These are phyloP conservation scores for Echria macrotheca DNA, from an alignment of 495 filamentous ascomycete genomes.

Conservation along the genomic window DNA sequence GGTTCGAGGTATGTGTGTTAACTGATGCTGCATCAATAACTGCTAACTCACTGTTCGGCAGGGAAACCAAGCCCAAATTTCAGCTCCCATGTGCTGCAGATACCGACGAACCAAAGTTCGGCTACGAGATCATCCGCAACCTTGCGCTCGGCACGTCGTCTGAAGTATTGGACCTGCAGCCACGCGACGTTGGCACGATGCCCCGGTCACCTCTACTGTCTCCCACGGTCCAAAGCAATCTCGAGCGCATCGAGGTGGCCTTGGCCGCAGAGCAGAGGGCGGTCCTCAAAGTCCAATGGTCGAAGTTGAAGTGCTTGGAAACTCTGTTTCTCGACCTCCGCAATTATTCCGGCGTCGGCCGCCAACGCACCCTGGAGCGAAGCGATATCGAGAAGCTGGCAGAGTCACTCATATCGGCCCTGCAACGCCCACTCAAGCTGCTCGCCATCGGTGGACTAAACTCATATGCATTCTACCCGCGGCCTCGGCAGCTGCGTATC, in stretches of 20 bases:
- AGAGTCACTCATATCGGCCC: background rate
- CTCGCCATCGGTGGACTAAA: constrained; percentile 20
- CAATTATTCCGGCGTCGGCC: background rate
- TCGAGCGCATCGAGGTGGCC: background rate
- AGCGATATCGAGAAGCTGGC: constrained; percentile 3
- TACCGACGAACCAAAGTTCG: too few species aligned
- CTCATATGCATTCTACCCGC: background rate
- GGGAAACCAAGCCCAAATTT: too few species aligned
- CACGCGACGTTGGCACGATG: background rate
- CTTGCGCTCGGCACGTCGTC: constrained; percentile 2
- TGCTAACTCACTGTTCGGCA: too few species aligned
- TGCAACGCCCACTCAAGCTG: constrained; percentile 2
- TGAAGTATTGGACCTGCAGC: background rate
- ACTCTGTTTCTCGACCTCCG: constrained; percentile 17
- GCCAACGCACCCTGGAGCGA: background rate
- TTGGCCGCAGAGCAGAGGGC: constrained; percentile 7
- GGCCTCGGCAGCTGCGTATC: background rate
- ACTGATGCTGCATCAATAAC: too few species aligned
- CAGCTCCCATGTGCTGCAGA: too few species aligned
- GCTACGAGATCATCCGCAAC: constrained; percentile 2
- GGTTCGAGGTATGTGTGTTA: too few species aligned
- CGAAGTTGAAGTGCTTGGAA: constrained; percentile 11
- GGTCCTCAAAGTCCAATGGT: constrained; percentile 11
- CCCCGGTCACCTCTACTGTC: background rate
- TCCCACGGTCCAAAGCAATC: background rate